Percentiles rank a stretch among this genome's conserved stretches.
These are phyloP conservation scores for Citrullus mucosospermus DNA, from an alignment of 306 rosid genomes.

Conservation along the genomic window DNA sequence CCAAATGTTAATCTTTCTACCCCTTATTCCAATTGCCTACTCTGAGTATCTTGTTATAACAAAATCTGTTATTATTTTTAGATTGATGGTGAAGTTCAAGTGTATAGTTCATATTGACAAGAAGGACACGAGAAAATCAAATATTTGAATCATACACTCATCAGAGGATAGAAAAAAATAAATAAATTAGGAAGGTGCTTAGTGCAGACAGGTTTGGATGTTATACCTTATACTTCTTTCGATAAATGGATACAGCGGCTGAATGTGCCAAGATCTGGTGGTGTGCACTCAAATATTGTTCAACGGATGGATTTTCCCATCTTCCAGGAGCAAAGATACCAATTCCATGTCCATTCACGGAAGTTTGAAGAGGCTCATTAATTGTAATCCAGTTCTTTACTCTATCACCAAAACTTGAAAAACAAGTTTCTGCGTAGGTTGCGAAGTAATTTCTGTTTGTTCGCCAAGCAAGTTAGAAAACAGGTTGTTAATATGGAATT, in stretches of 20 bases:
- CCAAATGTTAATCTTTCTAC: neutral
- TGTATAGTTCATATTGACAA: neutral
- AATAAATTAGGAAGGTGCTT: neutral
- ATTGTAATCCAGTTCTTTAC: conserved; percentile 81
- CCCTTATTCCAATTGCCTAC: neutral
- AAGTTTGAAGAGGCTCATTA: conserved; percentile 86
- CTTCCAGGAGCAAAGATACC: conserved; percentile 82
- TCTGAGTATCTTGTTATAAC: neutral
- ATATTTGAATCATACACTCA: neutral
- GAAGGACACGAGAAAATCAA: neutral
- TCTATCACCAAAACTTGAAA: conserved; percentile 84
- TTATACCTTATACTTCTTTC: conserved; percentile 66
- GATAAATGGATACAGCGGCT: conserved; percentile 56
- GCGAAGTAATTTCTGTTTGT: conserved; percentile 61
- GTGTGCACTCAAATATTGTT: conserved; percentile 73
- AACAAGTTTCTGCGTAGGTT: conserved; percentile 76
- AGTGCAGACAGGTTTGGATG: conserved; percentile 1
- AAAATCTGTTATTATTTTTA: neutral
- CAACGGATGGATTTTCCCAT: conserved; percentile 33
- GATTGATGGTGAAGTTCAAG: neutral
- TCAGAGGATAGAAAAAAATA: neutral
- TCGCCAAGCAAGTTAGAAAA: conserved; percentile 12
- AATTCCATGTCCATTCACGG: conserved; percentile 53
- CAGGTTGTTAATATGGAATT: neutral
- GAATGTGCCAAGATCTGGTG: conserved; percentile 91